These are phyloP conservation scores for Tremella fuciformis DNA, from an alignment of 768 basidiomycete species.

Conservation along the genomic window DNA sequence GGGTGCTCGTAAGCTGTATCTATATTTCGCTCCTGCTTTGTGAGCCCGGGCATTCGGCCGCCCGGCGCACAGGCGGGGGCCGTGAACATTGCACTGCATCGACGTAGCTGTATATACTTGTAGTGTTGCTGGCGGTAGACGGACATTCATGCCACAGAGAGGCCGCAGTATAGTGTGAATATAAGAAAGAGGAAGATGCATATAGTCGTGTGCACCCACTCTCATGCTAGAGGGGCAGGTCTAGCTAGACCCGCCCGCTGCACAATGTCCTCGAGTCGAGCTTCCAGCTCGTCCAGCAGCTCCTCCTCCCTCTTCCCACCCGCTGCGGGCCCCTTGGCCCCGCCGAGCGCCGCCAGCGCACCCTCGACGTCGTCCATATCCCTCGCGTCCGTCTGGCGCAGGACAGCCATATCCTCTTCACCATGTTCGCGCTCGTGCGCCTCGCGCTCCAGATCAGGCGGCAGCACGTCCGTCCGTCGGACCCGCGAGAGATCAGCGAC, in stretches of 20 bases:
- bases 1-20: too few species aligned
- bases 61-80: too few species aligned
- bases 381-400: constrained; percentile 30
- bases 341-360: constrained; percentile 43
- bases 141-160: too few species aligned
- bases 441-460: constrained; percentile 73
- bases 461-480: constrained; percentile 68
- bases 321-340: neutral
- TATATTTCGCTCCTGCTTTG: too few species aligned
- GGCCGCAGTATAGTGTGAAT: too few species aligned
- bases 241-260: neutral
- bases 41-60: too few species aligned
- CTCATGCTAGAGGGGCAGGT: neutral
- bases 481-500: constrained; percentile 61
- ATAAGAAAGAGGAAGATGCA: neutral
- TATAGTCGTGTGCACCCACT: neutral
- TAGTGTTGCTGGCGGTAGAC: too few species aligned
- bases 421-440: constrained; percentile 61
- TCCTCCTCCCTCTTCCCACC: constrained; percentile 21
- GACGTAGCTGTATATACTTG: too few species aligned
- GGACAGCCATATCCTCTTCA: constrained; percentile 25
- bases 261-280: constrained; percentile 9
- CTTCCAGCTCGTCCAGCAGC: constrained; percentile 21
- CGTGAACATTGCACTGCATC: too few species aligned
- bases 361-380: constrained; percentile 59